Conservation (phyloP, 2,329 filamentous ascomycete genomes). For the Mariannaea elegans region DNA sequence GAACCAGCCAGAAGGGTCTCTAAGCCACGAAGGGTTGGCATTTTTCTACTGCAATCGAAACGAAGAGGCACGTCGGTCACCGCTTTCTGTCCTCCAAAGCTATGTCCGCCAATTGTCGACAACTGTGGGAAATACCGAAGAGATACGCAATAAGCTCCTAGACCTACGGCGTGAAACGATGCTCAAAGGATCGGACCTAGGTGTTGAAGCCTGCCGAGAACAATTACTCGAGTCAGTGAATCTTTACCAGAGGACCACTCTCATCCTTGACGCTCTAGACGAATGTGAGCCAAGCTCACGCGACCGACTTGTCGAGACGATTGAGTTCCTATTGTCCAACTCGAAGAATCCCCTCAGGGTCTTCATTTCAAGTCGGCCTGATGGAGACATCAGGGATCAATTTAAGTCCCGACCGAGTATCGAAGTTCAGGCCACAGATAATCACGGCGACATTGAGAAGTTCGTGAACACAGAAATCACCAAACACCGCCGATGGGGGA, state of each 20-base stretch:
- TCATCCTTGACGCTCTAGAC: conserved; percentile 6
- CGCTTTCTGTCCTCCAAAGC: background rate
- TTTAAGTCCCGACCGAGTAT: background rate
- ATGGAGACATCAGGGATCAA: background rate
- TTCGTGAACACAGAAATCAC: background rate
- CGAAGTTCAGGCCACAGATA: background rate
- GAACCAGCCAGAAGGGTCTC: background rate
- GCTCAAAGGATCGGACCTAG: background rate
- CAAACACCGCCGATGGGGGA: background rate
- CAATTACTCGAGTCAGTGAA: background rate
- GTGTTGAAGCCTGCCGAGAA: background rate
- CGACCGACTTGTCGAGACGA: background rate
- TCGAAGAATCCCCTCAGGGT: background rate
- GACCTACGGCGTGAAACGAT: background rate
- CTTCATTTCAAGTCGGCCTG: background rate
- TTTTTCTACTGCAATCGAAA: conserved; percentile 7
- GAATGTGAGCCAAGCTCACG: background rate
- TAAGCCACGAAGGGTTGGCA: background rate
- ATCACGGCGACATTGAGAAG: conserved; percentile 6
- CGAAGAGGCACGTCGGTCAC: background rate
- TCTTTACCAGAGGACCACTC: background rate
- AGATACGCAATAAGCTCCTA: background rate
- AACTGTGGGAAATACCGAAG: background rate
- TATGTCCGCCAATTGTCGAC: conserved; percentile 7
- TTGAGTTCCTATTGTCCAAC: background rate